These are phyloP conservation scores for Elsinoe fawcettii DNA, from an alignment of 2,329 filamentous ascomycete genomes.

Conservation along the genomic window DNA sequence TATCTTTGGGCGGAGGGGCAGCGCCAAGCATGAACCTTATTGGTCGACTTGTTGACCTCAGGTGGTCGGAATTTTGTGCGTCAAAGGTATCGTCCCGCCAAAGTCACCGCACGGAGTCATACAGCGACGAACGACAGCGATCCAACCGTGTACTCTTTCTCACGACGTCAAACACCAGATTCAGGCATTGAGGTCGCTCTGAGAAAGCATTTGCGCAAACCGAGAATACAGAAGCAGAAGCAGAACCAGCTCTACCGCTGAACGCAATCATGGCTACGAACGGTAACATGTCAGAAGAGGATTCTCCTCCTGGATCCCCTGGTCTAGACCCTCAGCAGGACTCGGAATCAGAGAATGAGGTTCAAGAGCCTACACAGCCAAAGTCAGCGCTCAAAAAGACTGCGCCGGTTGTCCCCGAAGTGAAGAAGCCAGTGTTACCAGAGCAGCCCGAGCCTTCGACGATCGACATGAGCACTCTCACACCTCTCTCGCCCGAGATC, in stretches of 20 bases:
- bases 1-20: neutral
- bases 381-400: constrained; percentile 85
- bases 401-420: constrained; percentile 48
- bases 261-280: constrained; percentile 47
- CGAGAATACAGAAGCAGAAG: no score
- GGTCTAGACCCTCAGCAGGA: constrained; percentile 48
- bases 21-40: neutral
- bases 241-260: neutral
- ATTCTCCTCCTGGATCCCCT: constrained; percentile 48
- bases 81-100: neutral
- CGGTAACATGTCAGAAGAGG: constrained; percentile 46
- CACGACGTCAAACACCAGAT: no score
- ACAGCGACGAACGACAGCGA: neutral
- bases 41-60: neutral
- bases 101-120: neutral
- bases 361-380: constrained; percentile 48
- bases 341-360: constrained; percentile 67
- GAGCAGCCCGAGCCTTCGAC: constrained; percentile 89
- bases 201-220: no score
- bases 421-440: constrained; percentile 60
- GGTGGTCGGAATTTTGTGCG: constrained; percentile 4
- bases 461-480: constrained; percentile 72
- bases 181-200: no score
- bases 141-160: no score
- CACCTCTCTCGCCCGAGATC: constrained; percentile 87